phyloP scores from a whole-genome alignment of 2,329 filamentous ascomycete species.

The Samsoniella hepiali region DNA sequence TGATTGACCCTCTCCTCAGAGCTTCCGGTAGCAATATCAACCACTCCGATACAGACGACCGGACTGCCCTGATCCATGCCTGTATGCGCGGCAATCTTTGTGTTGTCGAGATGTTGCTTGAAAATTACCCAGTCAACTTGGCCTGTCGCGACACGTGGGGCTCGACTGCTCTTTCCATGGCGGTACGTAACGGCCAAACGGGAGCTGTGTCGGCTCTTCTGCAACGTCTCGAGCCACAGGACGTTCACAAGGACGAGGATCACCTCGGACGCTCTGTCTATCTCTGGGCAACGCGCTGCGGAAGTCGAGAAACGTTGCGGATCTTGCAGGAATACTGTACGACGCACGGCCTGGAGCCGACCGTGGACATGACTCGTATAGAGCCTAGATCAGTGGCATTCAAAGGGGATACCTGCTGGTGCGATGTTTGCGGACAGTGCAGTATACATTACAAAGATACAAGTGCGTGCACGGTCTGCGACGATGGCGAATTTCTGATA shows the following conservation, averaged over 20 bases:
- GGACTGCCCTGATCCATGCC: conserved; percentile 13
- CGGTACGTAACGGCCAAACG: conserved; percentile 6
- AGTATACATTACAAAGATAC: conserved; percentile 4
- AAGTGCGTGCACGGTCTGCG: conserved; percentile 17
- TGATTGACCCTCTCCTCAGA: not conserved
- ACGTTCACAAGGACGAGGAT: conserved; percentile 4
- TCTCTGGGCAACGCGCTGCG: conserved; percentile 10
- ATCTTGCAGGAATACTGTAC: not conserved
- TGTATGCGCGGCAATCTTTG: conserved; percentile 4
- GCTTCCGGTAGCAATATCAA: not conserved
- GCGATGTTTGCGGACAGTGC: conserved; percentile 21
- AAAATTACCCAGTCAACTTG: conserved; percentile 5
- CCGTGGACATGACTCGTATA: not conserved
- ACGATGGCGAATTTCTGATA: conserved; percentile 20
- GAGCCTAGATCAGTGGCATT: not conserved
- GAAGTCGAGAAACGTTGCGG: not conserved
- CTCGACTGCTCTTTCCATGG: conserved; percentile 13
- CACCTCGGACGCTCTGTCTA: conserved; percentile 1
- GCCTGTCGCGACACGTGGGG: conserved; percentile 1
- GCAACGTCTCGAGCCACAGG: not conserved
- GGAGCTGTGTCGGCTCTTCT: not conserved
- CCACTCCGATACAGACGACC: conserved; percentile 2
- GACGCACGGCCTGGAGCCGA: not conserved
- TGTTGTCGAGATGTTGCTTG: not conserved
- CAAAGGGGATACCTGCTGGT: conserved; percentile 14